Evolutionary conservation across 1,284 basidiomycete genomes (phyloP), one percentile per base, ranked within the genome.

Genomic region (Sporisorium exsertum): DNA sequence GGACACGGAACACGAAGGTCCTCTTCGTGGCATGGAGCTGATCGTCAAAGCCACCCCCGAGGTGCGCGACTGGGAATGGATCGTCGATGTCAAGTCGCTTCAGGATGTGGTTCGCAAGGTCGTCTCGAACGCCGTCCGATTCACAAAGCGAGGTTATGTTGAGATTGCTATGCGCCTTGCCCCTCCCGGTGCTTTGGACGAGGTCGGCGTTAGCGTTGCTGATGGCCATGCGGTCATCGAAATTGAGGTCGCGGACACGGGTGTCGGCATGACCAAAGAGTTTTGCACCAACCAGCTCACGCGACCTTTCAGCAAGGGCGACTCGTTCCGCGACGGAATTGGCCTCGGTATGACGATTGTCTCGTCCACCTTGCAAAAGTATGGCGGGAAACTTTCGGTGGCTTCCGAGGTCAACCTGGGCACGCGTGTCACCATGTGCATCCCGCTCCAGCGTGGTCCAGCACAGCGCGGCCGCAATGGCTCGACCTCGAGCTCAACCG

Each of bases 271-370:
- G 77, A 70, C 72, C 40, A 69, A 72, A 29, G 72, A 72, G 13
- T 78, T 78, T 26, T 65, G 63, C 62, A 53, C 50, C 22, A 67
- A 64, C 26, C 64, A 77, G 43, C 73, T 79, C 32, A 65, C 71
- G 12, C 43, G 59, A 26, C 80, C 80, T 16, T 81, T 80, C 52
- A 64, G 49, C 58, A 81, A 81, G 52, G 76, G 68, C 13, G 74
- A 78, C 40, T 59, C 67, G 27, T 80, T 81, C 64, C 58, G 63
- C 52, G 67, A 72, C 24, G 80, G 80, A n/a, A 75, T 73, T 13
- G 80, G 80, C 40, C 65, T 81, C 6, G 76, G 77, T 15, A 73
- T 79, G 58, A 76, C 78, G 18, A 78, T 81, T n/a, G 78, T 75
- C 9, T 77, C 80, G 5, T 71, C 69, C 18, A 68, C 74, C 2